Evolutionary conservation across 2,329 filamentous ascomycete species (phyloP), one percentile per base, ranked within the genome.

Genomic region (Emmonsia crescens): DNA sequence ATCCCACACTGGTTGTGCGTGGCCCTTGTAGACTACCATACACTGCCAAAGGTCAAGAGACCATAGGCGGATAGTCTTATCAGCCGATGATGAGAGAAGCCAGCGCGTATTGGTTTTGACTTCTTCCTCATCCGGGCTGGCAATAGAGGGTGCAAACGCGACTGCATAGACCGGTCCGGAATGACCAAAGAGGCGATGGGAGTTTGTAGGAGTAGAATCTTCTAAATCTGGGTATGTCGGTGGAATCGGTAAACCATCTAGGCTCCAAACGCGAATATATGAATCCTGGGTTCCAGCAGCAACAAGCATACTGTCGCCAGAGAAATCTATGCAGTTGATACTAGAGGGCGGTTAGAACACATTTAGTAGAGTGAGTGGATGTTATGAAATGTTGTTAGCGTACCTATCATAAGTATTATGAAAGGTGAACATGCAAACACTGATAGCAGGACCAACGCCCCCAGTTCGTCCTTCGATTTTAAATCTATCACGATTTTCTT

Each of bases 381-480:
- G 42, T 16, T 27, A 38, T 12, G 6, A 21, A 38, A n/a, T 38
- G 12, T 38, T 24, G 2, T 40, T 10, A 44, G 65, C 84, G 79
- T 77, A 92, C 90, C 85, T 89, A 74, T 96, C 91, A 65, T 91
- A 87, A 0, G 90, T 96, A 74, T 99, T 99, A 79, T 99, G 94
- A 71, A 97, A 96, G 0, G 94, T 99, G 73, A 95, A 96, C 89
- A 97, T 97, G 79, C 90, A 94, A 29, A 95, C 87, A 69, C 91
- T 96, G 63, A 96, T 82, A 31, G 87, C 86, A 60, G 91, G 85
- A 16, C 92, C 91, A 58, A 92, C 83, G 9, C 92, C 93, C 19
- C 91, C 89, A 14, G 89, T 93, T 40, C 89, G 85, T 24, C 87
- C 85, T 63, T 96, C 89, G 62, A 97, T 93, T 71, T 85, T 88